A percentile compares a stretch with the other conserved stretches of the same genome.
Conservation (phyloP, 2,329 filamentous ascomycete genomes). For the Apiospora pterosperma region DNA sequence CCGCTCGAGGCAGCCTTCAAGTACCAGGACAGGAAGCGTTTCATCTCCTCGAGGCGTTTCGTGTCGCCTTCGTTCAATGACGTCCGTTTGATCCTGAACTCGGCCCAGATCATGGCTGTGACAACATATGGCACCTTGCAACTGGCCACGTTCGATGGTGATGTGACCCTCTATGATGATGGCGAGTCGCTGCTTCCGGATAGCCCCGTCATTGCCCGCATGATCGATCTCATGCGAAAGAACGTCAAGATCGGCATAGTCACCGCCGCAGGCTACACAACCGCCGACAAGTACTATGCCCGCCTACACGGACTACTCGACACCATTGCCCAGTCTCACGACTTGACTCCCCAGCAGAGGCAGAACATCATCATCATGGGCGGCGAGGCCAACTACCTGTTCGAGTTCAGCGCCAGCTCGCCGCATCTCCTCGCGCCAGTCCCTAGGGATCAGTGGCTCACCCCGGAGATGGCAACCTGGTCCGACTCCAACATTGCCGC, state of each 20-base stretch:
- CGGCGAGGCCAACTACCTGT: slow-evolving; percentile 94
- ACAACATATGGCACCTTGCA: slow-evolving; percentile 69
- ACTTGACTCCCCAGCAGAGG: slow-evolving; percentile 64
- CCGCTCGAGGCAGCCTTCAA: slow-evolving; percentile 87
- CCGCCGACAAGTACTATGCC: slow-evolving; percentile 80
- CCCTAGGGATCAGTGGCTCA: slow-evolving; percentile 65
- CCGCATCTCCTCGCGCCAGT: slow-evolving; percentile 68
- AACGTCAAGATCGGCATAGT: slow-evolving; percentile 91
- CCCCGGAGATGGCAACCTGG: slow-evolving; percentile 76
- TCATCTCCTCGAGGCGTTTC: slow-evolving; percentile 87
- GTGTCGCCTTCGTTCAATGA: slow-evolving; percentile 98
- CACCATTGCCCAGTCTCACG: slow-evolving; percentile 59
- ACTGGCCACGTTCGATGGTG: slow-evolving; percentile 93
- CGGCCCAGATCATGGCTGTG: slow-evolving; percentile 91
- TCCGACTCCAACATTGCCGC: slow-evolving; percentile 70
- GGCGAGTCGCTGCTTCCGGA: slow-evolving; percentile 72
- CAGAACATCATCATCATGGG: slow-evolving; percentile 87
- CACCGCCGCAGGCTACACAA: slow-evolving; percentile 92
- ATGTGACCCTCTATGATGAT: slow-evolving; percentile 93
- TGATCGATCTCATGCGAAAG: slow-evolving; percentile 68
- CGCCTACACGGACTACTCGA: slow-evolving; percentile 85
- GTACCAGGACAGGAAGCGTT: slow-evolving; percentile 80
- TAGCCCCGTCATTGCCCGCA: slow-evolving; percentile 71
- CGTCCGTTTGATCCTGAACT: slow-evolving; percentile 87
- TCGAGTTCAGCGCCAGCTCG: slow-evolving; percentile 66